A percentile compares a stretch with the other conserved stretches of the same genome.
Evolutionary conservation across 1,284 basidiomycete species (phyloP).

Genomic region (Pholiota adiposa): DNA sequence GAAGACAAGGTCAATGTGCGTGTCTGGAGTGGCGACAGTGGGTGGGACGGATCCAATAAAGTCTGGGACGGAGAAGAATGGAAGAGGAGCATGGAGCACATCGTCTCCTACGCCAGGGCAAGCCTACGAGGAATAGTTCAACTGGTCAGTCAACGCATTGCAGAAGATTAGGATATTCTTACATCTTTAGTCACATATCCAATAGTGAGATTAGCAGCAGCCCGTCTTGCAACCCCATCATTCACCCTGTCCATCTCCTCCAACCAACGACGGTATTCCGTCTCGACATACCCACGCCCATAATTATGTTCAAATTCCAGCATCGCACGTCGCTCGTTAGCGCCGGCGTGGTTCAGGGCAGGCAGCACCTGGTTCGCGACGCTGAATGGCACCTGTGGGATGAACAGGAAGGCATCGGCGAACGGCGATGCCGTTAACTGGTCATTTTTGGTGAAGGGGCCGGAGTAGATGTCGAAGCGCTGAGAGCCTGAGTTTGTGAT

Average conservation of each 20-base stretch:
- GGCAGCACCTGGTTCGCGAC: conserved; percentile 59
- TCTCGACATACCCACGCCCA: conserved; percentile 54
- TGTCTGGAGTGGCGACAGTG: conserved; percentile 45
- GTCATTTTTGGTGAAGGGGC: conserved; percentile 80
- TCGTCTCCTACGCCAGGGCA: conserved; percentile 79
- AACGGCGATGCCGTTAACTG: conserved; percentile 76
- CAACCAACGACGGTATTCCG: conserved; percentile 57
- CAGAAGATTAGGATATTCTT: not conserved
- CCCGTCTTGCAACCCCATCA: conserved; percentile 37
- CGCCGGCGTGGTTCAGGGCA: conserved; percentile 53
- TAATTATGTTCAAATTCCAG: conserved; percentile 47
- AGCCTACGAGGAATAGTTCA: conserved; percentile 39
- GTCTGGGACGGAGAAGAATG: conserved; percentile 55
- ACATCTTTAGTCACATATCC: conserved; percentile 67
- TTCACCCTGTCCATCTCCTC: conserved; percentile 52
- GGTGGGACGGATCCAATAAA: conserved; percentile 65
- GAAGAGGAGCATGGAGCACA: conserved; percentile 45
- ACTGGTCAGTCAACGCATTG: not conserved
- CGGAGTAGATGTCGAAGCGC: conserved; percentile 74
- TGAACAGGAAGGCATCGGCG: conserved; percentile 60
- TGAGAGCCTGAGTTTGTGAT: conserved; percentile 77
- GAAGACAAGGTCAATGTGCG: conserved; percentile 71
- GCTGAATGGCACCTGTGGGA: conserved; percentile 52
- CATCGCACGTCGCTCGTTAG: conserved; percentile 37
- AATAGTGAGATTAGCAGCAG: conserved; percentile 54